Evolutionary conservation across 2,329 filamentous ascomycete species (phyloP), one percentile per base, ranked within the genome.

Genomic region (Fusarium annulatum): DNA sequence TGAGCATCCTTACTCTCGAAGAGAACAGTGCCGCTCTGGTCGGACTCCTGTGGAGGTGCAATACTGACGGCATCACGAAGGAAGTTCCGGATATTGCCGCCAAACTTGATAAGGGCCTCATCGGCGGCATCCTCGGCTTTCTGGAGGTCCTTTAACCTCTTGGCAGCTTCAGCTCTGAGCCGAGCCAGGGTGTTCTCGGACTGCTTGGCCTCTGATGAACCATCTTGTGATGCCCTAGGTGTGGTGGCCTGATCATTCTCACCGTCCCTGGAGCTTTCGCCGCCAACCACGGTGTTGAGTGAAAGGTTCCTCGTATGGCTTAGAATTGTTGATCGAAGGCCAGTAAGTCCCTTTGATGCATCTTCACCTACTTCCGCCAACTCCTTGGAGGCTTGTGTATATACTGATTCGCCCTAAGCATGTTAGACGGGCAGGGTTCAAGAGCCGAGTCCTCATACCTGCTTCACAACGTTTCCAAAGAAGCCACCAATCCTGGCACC

Each of bases 71-170:
- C 96, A 75, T 99, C 96, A 59, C 92, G 90, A 71, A 99, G 86
- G 84, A 97, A 98, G 82, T 96, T 93, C 42, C 94, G 89, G 55
- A 99, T 91, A 77, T 96, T 98, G 66, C 91, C 91, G 28, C 96
- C 96, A 78, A 98, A 98, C 74, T 94, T 94, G 75, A 98, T 85
- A 15, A 99, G 89, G 1, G 96, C 96, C 82, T 98, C 96, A 81
- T 99, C 96, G 12, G 96, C 96, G 8, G 96, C 96, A 80, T 98
- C 96, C 83, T 99, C 96, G 18, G 96, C 96, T 76, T 91, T 90
- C 80, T 98, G 94, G 26, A 98, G 91, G 67, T 98, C 94, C 79
- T 94, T 96, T 67, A 98, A 85, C 53, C 94, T 90, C 83, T 94
- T 95, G 33, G 93, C 87, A 9, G 95, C 95, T 83, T 97, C 94